A percentile compares a stretch with the other conserved stretches of the same genome.
These are phyloP conservation scores for Lactifluus rugatus DNA, from an alignment of 768 basidiomycete genomes.

Conservation along the genomic window DNA sequence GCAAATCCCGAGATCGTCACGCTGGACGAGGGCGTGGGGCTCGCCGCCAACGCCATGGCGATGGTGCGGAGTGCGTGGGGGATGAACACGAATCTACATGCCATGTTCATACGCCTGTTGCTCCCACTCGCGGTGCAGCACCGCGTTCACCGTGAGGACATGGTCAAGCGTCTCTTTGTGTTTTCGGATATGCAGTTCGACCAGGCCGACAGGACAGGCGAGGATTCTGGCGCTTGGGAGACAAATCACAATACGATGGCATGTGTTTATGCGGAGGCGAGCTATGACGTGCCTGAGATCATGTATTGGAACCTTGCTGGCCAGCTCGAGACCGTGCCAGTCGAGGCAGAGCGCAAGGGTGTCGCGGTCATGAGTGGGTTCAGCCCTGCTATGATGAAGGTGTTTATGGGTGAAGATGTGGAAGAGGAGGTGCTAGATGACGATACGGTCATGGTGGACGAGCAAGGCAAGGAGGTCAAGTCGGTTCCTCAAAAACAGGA, in stretches of 20 bases:
- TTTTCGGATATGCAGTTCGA: conserved; percentile 81
- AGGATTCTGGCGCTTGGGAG: conserved; percentile 33
- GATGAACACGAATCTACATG: conserved; percentile 52
- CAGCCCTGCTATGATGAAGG: conserved; percentile 58
- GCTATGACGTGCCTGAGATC: conserved; percentile 64
- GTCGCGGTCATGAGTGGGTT: conserved; percentile 66
- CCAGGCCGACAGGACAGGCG: conserved; percentile 1
- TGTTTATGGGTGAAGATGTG: conserved; percentile 51
- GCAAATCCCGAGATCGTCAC: conserved; percentile 37
- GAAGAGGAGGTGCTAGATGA: conserved; percentile 26
- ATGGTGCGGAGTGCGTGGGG: conserved; percentile 37
- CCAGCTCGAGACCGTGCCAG: conserved; percentile 33
- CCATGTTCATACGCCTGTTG: conserved; percentile 52
- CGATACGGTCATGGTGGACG: conserved; percentile 26
- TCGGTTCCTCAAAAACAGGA: conserved; percentile 26
- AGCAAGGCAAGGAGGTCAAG: conserved; percentile 29
- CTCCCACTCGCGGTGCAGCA: conserved; percentile 50
- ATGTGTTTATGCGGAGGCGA: conserved; percentile 44
- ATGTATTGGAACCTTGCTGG: conserved; percentile 59
- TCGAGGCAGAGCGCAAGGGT: conserved; percentile 43
- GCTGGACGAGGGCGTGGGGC: conserved; percentile 35
- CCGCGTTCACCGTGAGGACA: conserved; percentile 52
- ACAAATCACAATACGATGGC: conserved; percentile 54
- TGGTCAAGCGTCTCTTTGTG: conserved; percentile 68
- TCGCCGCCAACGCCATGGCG: conserved; percentile 29